Percentiles rank a stretch among this genome's conserved stretches.
Evolutionary conservation across 1,139 yeast species (phyloP).

Genomic region (Pichia sp.): DNA sequence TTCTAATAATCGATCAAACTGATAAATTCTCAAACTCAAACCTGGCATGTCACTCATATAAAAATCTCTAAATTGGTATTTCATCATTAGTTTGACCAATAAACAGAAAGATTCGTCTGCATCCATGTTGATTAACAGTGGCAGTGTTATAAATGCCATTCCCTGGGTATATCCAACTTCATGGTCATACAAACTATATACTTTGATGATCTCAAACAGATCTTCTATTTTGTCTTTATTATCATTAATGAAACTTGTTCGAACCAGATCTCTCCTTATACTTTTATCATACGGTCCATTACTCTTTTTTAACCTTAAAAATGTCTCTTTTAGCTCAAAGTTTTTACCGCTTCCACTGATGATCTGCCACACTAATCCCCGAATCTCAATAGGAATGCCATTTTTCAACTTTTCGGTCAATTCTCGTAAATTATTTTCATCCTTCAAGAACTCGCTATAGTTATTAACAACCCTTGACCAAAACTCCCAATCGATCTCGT

Average conservation of each 20-base stretch:
- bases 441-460: conserved; percentile 56
- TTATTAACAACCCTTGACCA: conserved; percentile 80
- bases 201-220: conserved; percentile 67
- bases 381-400: conserved; percentile 78
- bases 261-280: conserved; percentile 70
- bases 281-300: conserved; percentile 65
- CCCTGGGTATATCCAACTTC: conserved; percentile 98
- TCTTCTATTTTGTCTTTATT: conserved; percentile 46
- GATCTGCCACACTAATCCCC: conserved; percentile 91
- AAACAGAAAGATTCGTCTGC: conserved; percentile 84
- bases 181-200: conserved; percentile 77
- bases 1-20: conserved; percentile 80
- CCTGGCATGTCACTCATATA: conserved; percentile 93
- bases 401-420: conserved; percentile 38
- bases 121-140: conserved; percentile 69
- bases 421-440: conserved; percentile 33
- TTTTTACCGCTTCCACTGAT: conserved; percentile 73
- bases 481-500: conserved; percentile 69
- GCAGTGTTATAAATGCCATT: conserved; percentile 88
- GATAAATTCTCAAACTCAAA: conserved; percentile 72
- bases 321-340: conserved; percentile 55
- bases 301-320: conserved; percentile 43
- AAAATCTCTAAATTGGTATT: conserved; percentile 66
- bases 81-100: conserved; percentile 76
- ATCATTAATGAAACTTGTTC: conserved; percentile 72